Conservation (phyloP, 225 moss, liverwort and hornwort genomes). For the Pseudoscleropodium purum region DNA sequence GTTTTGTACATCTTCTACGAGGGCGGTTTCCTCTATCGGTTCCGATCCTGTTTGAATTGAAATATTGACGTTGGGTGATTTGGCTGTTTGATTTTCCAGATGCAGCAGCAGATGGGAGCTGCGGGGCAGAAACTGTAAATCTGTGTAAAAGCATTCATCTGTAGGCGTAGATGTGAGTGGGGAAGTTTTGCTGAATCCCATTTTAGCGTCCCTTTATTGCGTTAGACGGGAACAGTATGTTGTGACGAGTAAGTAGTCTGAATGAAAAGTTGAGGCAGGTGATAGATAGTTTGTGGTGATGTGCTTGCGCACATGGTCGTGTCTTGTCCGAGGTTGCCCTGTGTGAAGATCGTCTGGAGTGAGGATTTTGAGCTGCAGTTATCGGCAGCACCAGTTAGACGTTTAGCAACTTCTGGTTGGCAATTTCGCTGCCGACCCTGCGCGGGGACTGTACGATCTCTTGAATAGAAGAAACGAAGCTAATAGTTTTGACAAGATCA, state of each 20-base stretch:
- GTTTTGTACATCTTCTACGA: neutral
- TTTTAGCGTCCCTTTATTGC: constrained; percentile 3
- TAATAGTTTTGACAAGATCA: neutral
- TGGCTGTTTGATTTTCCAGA: constrained; percentile 5
- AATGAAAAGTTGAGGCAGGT: neutral
- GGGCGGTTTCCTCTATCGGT: neutral
- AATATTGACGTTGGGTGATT: neutral
- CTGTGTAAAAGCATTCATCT: constrained; percentile 38
- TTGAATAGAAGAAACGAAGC: constrained; percentile 15
- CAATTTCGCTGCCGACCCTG: neutral
- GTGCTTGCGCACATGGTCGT: neutral
- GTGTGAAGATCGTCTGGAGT: neutral
- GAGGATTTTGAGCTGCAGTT: constrained; percentile 16
- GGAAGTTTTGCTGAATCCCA: neutral
- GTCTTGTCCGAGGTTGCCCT: neutral
- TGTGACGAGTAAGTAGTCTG: neutral
- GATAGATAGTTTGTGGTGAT: neutral
- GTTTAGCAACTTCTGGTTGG: constrained; percentile 15
- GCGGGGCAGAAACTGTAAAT: constrained; percentile 67
- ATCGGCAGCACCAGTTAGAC: neutral
- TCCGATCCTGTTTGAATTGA: neutral
- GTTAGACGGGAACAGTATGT: neutral
- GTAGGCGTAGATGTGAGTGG: constrained; percentile 17
- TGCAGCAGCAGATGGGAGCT: constrained; percentile 56
- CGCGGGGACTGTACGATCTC: constrained; percentile 35